These are phyloP conservation scores for Sophora flavescens DNA, from an alignment of 306 rosid species.

Conservation along the genomic window DNA sequence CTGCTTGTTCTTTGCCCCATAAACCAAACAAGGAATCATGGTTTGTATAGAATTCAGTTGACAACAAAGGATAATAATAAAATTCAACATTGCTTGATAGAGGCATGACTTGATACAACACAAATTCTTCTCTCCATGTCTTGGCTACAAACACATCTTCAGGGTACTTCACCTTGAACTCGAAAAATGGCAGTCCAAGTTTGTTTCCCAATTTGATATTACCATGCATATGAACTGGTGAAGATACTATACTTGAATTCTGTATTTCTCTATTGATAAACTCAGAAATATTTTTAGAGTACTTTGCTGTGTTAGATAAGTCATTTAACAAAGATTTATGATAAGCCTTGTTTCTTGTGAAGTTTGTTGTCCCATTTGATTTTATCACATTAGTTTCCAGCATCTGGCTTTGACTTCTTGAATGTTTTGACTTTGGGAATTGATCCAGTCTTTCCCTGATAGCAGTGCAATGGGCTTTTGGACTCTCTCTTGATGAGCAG, in stretches of 20 bases:
- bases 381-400: conserved; percentile 56
- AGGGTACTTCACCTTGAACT: conserved; percentile 78
- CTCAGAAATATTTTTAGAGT: conserved; percentile 61
- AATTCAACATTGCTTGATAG: conserved; percentile 47
- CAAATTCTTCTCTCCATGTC: conserved; percentile 87
- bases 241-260: conserved; percentile 63
- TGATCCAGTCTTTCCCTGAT: conserved; percentile 75
- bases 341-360: conserved; percentile 51
- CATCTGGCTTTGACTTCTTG: conserved; percentile 60
- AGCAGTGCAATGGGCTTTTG: conserved; percentile 51
- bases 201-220: conserved; percentile 75
- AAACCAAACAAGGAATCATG: conserved; percentile 48
- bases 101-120: conserved; percentile 64
- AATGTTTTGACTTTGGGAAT: conserved; percentile 82
- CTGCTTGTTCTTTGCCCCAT: too few relatives aligned
- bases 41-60: conserved; percentile 59
- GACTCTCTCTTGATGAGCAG: conserved; percentile 55
- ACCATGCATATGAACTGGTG: conserved; percentile 93
- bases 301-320: conserved; percentile 57
- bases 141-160: conserved; percentile 89
- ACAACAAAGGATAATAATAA: conserved; percentile 54
- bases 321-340: conserved; percentile 65
- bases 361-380: conserved; percentile 50
- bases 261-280: conserved; percentile 55
- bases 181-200: conserved; percentile 76